Percentiles rank a stretch among this genome's conserved stretches.
These are phyloP conservation scores for Corinectria fuckeliana DNA, from an alignment of 2,329 filamentous ascomycete genomes.

Conservation along the genomic window DNA sequence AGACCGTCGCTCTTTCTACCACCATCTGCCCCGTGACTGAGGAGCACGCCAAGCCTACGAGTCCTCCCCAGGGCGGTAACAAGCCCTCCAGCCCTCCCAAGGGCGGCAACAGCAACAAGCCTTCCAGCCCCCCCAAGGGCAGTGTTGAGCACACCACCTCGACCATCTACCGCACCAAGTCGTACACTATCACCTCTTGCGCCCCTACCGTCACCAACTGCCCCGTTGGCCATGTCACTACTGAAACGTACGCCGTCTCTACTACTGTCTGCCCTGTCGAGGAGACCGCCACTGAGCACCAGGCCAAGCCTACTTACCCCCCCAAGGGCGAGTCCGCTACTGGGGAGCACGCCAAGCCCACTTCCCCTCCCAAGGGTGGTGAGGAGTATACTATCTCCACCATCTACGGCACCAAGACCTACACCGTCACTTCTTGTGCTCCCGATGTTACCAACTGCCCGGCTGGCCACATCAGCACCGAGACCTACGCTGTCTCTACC, in stretches of 20 bases:
- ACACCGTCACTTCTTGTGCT: constrained; percentile 34
- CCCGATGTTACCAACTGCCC: constrained; percentile 35
- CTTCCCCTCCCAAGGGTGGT: constrained; percentile 1
- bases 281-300: neutral
- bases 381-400: constrained; percentile 27
- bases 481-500: constrained; percentile 43
- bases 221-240: constrained; percentile 37
- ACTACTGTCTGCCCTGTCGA: constrained; percentile 53
- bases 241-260: constrained; percentile 43
- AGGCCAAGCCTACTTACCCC: neutral
- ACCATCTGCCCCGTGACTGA: constrained; percentile 52
- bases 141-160: constrained; percentile 21
- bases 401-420: constrained; percentile 33
- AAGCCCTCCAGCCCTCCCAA: constrained; percentile 1
- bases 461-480: constrained; percentile 36
- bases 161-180: constrained; percentile 32
- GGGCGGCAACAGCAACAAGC: neutral
- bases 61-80: constrained; percentile 3
- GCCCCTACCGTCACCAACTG: constrained; percentile 32
- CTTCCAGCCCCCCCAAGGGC: neutral
- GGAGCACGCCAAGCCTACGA: neutral
- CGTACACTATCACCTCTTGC: constrained; percentile 30
- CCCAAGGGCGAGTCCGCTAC: neutral
- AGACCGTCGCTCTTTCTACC: constrained; percentile 45
- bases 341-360: constrained; percentile 16